Conservation (phyloP, 1,139 yeast species). For the Geotrichum australiense region DNA sequence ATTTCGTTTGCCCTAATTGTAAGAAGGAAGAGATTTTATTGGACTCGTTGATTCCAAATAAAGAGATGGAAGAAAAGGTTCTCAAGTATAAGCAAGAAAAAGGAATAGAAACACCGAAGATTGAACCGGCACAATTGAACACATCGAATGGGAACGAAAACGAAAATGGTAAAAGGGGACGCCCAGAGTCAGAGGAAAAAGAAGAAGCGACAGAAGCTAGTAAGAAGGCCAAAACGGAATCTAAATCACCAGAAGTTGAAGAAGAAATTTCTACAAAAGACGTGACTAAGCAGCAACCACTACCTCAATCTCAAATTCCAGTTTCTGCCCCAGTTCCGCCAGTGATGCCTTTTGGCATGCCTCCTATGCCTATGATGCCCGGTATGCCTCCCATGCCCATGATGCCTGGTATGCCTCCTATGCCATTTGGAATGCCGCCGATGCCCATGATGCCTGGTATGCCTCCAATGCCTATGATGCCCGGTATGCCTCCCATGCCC, state of each 20-base stretch:
- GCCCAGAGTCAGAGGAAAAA: conserved; percentile 18
- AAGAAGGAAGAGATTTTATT: conserved; percentile 63
- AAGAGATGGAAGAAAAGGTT: conserved; percentile 50
- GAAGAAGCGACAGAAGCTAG: conserved; percentile 14
- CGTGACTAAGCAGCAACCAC: conserved; percentile 8
- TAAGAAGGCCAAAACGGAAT: conserved; percentile 1
- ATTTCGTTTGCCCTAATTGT: conserved; percentile 89
- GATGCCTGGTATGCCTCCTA: conserved; percentile 19
- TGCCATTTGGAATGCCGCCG: conserved; percentile 22
- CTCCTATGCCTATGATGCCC: conserved; percentile 24
- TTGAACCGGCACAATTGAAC: conserved; percentile 5
- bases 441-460: conserved; percentile 21
- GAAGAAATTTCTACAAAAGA: conserved; percentile 12
- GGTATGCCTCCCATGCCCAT: conserved; percentile 22
- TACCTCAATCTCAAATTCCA: conserved; percentile 9
- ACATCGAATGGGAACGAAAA: background rate
- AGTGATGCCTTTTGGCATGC: conserved; percentile 21
- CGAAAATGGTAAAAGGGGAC: conserved; percentile 16
- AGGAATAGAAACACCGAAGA: conserved; percentile 22
- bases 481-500: conserved; percentile 16
- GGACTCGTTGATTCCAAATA: conserved; percentile 61
- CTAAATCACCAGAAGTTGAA: conserved; percentile 13
- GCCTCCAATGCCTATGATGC: conserved; percentile 21
- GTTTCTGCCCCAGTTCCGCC: conserved; percentile 20
- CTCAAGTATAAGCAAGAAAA: conserved; percentile 46